Evolutionary conservation across 768 basidiomycete species (phyloP).

Genomic region (Calocybe gangraenosa): DNA sequence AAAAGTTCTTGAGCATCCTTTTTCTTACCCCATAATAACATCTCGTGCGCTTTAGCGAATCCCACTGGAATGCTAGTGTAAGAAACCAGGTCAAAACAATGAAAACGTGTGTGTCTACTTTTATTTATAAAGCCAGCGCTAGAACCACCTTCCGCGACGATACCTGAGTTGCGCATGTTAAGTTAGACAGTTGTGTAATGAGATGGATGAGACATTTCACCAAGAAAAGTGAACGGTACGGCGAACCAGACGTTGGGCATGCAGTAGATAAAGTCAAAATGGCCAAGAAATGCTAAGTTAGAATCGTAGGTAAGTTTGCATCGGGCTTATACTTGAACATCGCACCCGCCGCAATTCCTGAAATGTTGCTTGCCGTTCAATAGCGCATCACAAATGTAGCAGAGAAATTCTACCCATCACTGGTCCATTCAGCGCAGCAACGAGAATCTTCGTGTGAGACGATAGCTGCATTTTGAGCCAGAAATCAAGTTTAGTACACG

Average conservation of each 20-base stretch:
- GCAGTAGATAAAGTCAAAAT: conserved; percentile 73
- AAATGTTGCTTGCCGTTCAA: not conserved
- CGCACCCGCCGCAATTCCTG: conserved; percentile 65
- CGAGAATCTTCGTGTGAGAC: conserved; percentile 62
- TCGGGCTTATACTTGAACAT: not conserved
- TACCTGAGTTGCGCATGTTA: conserved; percentile 37
- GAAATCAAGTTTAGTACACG: too few relatives aligned
- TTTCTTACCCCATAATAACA: conserved; percentile 67
- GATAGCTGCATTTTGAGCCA: conserved; percentile 43
- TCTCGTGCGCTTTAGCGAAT: conserved; percentile 64
- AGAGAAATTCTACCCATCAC: conserved; percentile 53
- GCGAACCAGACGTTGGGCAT: conserved; percentile 59
- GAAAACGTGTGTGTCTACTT: too few relatives aligned
- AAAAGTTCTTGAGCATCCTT: conserved; percentile 54
- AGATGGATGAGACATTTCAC: conserved; percentile 22
- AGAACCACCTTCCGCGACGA: conserved; percentile 65
- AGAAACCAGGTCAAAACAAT: not conserved
- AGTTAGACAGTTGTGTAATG: conserved; percentile 3
- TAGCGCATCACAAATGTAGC: not conserved
- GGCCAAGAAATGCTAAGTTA: conserved; percentile 54
- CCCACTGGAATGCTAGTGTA: conserved; percentile 53
- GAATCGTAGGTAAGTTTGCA: not conserved
- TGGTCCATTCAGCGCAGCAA: conserved; percentile 71
- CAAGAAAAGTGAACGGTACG: conserved; percentile 66
- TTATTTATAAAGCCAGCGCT: conserved; percentile 66